Evolutionary conservation across 345 rosid species (phyloP), one percentile per base, ranked within the genome.

Genomic region (Punica granatum): DNA sequence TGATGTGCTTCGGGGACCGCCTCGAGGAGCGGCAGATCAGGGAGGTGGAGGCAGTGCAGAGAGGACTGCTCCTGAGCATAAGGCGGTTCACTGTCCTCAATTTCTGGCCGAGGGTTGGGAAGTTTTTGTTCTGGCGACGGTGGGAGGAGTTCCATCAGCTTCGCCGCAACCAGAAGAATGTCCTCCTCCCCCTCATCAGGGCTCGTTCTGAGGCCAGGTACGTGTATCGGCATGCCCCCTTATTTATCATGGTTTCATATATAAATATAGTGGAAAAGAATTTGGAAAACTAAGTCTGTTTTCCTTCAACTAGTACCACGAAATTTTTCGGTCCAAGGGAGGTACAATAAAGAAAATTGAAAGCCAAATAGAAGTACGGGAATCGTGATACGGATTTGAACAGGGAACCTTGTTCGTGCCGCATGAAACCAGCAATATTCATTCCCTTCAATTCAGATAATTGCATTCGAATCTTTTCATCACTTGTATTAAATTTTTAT

Each of bases 1-100:
- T 67, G n/a, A 67, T 54, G 70, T 67, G 70, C 63, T 67, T 67
- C 46, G 70, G 70, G 28, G 62, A 51, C 61, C 13, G 46, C 21
- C 44, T 53, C 4, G 37, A 53, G 6, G 62, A 67, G 43, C 3
- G 1, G 62, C 70, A 67, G 62, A 51, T 67, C 36, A 51, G 18
- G 48, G 60, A 67, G 23, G 59, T 67, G 8, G 35, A 35, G 31
- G 30, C 28, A 36, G 61, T 25, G 9, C 44, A 35, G 60, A 34
- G n/a, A 41, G n/a, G 21, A 21, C 21, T 35, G 7, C 12, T 67
- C 3, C 18, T 51, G 34, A 9, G 15, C 14, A 1, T 23, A 0
- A 9, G 25, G 32, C 42, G 33, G 8, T 34, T 67, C 44, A 7
- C 18, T 8, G 25, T 67, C 1, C 61, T 53, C 32, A 67, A 51